A percentile compares a stretch with the other conserved stretches of the same genome.
Conservation (phyloP, 2,329 filamentous ascomycete genomes). For the Alternaria novae-zelandiae region DNA sequence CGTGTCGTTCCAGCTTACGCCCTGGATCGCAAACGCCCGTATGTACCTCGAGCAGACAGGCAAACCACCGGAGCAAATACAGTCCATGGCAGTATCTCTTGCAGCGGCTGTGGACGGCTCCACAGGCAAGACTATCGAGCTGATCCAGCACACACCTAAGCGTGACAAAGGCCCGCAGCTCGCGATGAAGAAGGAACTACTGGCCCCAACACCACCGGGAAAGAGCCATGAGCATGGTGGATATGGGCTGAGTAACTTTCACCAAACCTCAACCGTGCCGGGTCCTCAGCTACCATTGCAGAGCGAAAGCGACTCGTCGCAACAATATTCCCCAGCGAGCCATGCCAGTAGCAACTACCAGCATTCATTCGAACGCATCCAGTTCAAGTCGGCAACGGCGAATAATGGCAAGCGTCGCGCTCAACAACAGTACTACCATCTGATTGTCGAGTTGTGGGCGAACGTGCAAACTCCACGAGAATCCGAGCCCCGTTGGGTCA, state of each 20-base stretch:
- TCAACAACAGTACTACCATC: slow-evolving; percentile 89
- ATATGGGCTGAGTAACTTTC: slow-evolving; percentile 48
- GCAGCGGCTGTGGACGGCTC: slow-evolving; percentile 81
- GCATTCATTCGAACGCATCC: slow-evolving; percentile 84
- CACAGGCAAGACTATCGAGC: slow-evolving; percentile 76
- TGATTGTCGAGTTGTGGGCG: slow-evolving; percentile 73
- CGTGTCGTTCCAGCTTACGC: slow-evolving; percentile 76
- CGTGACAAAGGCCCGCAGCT: slow-evolving; percentile 84
- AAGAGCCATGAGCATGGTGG: slow-evolving; percentile 50
- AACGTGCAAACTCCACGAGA: slow-evolving; percentile 45
- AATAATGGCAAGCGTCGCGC: slow-evolving; percentile 92
- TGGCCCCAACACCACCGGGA: slow-evolving; percentile 70
- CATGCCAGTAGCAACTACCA: slow-evolving; percentile 49
- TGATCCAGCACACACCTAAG: slow-evolving; percentile 91
- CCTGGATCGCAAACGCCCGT: slow-evolving; percentile 63
- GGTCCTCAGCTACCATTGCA: slow-evolving; percentile 55
- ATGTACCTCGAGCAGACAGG: slow-evolving; percentile 62
- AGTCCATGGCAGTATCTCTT: slow-evolving; percentile 81
- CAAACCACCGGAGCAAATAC: slow-evolving; percentile 63
- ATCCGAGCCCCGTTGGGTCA: slow-evolving; percentile 42
- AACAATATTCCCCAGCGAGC: slow-evolving; percentile 44
- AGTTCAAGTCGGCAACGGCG: slow-evolving; percentile 92
- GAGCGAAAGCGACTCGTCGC: slow-evolving; percentile 35
- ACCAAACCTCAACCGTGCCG: slow-evolving; percentile 38
- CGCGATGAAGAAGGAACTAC: slow-evolving; percentile 72